Conservation (phyloP, 2,329 filamentous ascomycete species). For the Trichoderma koningii region DNA sequence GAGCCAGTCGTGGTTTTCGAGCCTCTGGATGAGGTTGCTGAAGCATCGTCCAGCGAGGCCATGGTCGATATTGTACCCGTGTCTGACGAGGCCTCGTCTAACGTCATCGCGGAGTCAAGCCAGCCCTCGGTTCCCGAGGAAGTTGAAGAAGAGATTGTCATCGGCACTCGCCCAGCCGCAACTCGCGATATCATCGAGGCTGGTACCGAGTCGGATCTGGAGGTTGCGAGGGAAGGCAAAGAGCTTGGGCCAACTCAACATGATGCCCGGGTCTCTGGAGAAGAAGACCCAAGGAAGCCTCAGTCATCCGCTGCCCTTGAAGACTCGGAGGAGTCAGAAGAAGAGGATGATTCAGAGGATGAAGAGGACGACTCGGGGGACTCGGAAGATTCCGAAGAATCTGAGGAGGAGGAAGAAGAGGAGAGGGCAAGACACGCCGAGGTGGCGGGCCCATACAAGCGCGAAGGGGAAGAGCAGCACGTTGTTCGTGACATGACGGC, state of each 20-base stretch:
- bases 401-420: constrained; percentile 8
- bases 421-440: constrained; percentile 11
- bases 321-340: constrained; percentile 15
- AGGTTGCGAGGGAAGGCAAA: not conserved
- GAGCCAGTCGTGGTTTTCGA: constrained; percentile 5
- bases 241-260: not conserved
- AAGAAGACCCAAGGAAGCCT: constrained; percentile 6
- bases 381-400: constrained; percentile 26
- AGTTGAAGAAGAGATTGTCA: constrained; percentile 14
- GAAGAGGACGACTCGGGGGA: constrained; percentile 22
- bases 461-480: constrained; percentile 8
- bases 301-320: not conserved
- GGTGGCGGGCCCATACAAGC: not conserved
- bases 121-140: not conserved
- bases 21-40: constrained; percentile 9
- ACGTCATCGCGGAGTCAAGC: not conserved
- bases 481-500: constrained; percentile 4
- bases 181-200: not conserved
- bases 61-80: not conserved
- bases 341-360: constrained; percentile 13
- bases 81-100: constrained; percentile 2
- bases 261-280: not conserved
- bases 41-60: not conserved
- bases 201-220: not conserved
- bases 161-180: not conserved